phyloP scores from a whole-genome alignment of 345 rosid species.

The Punica granatum region DNA sequence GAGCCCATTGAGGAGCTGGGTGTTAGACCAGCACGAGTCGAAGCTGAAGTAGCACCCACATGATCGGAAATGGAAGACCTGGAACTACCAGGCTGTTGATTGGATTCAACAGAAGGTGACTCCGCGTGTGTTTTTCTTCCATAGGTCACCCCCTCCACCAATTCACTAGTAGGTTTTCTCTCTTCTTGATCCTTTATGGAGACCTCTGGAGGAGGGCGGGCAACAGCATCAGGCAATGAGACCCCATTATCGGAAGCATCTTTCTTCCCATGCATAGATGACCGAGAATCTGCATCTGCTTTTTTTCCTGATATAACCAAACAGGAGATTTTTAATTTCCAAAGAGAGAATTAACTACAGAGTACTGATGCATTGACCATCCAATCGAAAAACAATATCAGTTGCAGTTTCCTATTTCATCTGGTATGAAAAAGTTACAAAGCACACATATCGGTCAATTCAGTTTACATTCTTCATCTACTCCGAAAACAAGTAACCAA shows the following conservation, averaged over 20 bases:
- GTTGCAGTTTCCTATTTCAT: not conserved
- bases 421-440: not conserved
- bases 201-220: conserved; percentile 21
- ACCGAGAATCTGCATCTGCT: conserved; percentile 27
- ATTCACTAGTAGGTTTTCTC: conserved; percentile 31
- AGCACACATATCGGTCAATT: not conserved
- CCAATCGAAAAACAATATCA: not conserved
- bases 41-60: conserved; percentile 29
- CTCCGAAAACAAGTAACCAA: not conserved
- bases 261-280: conserved; percentile 22
- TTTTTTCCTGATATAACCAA: not conserved
- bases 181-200: conserved; percentile 34
- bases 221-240: conserved; percentile 23
- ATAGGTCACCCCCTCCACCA: conserved; percentile 29
- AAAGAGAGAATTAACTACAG: not conserved
- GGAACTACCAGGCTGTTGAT: conserved; percentile 51
- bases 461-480: not conserved
- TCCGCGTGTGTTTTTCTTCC: conserved; percentile 26
- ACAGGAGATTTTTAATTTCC: not conserved
- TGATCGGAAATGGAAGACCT: conserved; percentile 53
- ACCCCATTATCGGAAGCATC: conserved; percentile 35
- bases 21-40: conserved; percentile 35
- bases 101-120: conserved; percentile 29
- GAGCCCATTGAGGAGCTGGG: conserved; percentile 84
- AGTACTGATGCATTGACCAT: not conserved